Percentiles rank a stretch among this genome's conserved stretches.
phyloP scores from a whole-genome alignment of 192 early-diverging fungal species.

The Podila verticillata region DNA sequence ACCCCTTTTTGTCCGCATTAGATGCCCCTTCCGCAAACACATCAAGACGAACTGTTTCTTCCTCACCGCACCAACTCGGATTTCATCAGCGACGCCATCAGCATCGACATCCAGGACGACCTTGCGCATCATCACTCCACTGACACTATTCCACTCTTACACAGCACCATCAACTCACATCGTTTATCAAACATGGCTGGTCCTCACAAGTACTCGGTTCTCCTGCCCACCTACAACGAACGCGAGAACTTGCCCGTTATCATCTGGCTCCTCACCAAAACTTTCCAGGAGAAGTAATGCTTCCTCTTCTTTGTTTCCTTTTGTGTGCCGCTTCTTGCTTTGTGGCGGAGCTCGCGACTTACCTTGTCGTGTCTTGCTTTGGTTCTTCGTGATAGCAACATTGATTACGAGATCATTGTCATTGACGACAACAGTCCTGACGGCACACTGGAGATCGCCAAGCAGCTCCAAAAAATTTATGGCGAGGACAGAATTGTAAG shows the following conservation, averaged over 20 bases:
- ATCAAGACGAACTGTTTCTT: not conserved
- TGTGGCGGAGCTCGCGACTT: not conserved
- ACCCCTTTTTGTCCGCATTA: not conserved
- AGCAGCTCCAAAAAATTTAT: slow-evolving; percentile 86
- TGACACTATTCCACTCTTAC: not conserved
- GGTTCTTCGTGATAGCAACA: slow-evolving; percentile 55
- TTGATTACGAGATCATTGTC: slow-evolving; percentile 97
- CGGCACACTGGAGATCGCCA: slow-evolving; percentile 93
- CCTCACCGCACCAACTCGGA: not conserved
- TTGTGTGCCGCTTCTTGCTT: not conserved
- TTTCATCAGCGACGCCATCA: slow-evolving; percentile 36
- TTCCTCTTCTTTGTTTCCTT: not conserved
- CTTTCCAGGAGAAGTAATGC: slow-evolving; percentile 76
- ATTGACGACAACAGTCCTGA: slow-evolving; percentile 97
- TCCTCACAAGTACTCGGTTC: slow-evolving; percentile 86
- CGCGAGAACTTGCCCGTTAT: slow-evolving; percentile 97
- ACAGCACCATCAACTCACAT: slow-evolving; percentile 15
- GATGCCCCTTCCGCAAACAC: not conserved
- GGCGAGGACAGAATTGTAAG: slow-evolving; percentile 88
- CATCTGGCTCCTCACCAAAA: slow-evolving; percentile 89
- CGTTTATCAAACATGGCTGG: slow-evolving; percentile 18
- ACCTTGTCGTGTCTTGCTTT: not conserved
- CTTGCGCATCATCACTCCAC: slow-evolving; percentile 8
- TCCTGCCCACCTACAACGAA: slow-evolving; percentile 99
- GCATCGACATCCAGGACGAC: slow-evolving; percentile 51